phyloP scores from a whole-genome alignment of 1,284 basidiomycete genomes.

The Malassezia equina region DNA sequence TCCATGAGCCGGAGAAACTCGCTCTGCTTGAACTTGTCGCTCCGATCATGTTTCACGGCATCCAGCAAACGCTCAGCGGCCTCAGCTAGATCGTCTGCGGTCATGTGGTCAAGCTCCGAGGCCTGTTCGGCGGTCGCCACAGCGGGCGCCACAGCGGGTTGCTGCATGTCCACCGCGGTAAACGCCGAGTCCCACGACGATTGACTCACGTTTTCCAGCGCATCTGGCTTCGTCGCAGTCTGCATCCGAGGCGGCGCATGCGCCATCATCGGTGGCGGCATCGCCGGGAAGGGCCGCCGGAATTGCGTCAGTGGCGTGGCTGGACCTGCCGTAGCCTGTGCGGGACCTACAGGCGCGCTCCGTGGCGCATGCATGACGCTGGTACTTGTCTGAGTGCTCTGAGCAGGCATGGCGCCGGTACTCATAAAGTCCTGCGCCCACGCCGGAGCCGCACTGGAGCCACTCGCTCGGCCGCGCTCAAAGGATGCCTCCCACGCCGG shows the following conservation, averaged over 20 bases:
- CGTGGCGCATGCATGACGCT: not conserved
- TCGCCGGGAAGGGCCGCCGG: conserved; percentile 1
- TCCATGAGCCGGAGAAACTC: conserved; percentile 78
- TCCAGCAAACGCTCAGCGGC: conserved; percentile 48
- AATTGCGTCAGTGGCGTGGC: not conserved
- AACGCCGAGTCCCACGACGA: conserved; percentile 40
- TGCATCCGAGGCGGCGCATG: conserved; percentile 12
- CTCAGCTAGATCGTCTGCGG: conserved; percentile 46
- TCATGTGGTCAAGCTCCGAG: conserved; percentile 18
- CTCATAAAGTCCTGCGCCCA: conserved; percentile 33
- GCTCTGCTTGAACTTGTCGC: conserved; percentile 79
- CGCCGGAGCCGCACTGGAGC: conserved; percentile 16
- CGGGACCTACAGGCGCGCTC: not conserved
- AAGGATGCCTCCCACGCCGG: conserved; percentile 25
- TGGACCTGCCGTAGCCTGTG: not conserved
- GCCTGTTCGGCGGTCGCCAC: not conserved
- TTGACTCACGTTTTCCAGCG: conserved; percentile 14
- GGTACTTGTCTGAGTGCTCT: not conserved
- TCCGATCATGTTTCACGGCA: conserved; percentile 53
- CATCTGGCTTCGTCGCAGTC: not conserved
- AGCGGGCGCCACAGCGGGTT: conserved; percentile 3
- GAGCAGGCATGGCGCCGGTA: conserved; percentile 1
- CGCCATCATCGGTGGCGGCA: conserved; percentile 8
- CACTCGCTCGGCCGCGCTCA: conserved; percentile 13
- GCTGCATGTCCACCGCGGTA: conserved; percentile 27